These are phyloP conservation scores for Trichoderma citrinoviride DNA, from an alignment of 2,329 filamentous ascomycete species.

Conservation along the genomic window DNA sequence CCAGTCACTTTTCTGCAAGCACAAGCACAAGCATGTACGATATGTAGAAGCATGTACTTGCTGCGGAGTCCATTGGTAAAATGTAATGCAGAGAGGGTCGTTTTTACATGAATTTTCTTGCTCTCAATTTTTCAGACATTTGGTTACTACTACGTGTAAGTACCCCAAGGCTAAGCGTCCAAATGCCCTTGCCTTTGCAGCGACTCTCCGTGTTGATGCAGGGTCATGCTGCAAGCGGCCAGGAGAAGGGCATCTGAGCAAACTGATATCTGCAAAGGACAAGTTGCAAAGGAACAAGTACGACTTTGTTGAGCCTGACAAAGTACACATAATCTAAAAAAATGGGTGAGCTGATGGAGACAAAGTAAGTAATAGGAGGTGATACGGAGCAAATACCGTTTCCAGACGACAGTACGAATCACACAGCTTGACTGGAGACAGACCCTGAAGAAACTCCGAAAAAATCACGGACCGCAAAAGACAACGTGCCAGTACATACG, in stretches of 20 bases:
- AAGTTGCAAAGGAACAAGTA: not conserved
- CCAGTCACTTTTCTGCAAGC: constrained; percentile 1
- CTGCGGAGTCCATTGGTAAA: not conserved
- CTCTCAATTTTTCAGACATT: constrained; percentile 6
- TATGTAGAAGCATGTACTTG: not conserved
- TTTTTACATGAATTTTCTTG: too few relatives aligned
- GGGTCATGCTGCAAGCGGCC: constrained; percentile 5
- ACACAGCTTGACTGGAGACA: too few relatives aligned
- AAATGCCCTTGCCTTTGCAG: not conserved
- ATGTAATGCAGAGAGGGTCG: not conserved
- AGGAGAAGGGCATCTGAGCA: not conserved
- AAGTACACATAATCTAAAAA: not conserved
- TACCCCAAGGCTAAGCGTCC: not conserved
- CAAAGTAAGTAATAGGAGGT: too few relatives aligned
- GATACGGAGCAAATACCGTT: too few relatives aligned
- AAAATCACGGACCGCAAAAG: too few relatives aligned
- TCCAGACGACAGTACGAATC: too few relatives aligned
- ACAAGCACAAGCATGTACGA: not conserved
- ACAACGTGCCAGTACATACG: too few relatives aligned
- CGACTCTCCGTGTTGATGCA: not conserved
- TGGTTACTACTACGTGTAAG: not conserved
- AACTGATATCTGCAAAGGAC: not conserved
- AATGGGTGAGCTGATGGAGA: too few relatives aligned
- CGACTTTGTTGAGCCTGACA: not conserved
- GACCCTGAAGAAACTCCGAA: too few relatives aligned